Conservation (phyloP, 768 basidiomycete species). For the Kwoniella pini region DNA sequence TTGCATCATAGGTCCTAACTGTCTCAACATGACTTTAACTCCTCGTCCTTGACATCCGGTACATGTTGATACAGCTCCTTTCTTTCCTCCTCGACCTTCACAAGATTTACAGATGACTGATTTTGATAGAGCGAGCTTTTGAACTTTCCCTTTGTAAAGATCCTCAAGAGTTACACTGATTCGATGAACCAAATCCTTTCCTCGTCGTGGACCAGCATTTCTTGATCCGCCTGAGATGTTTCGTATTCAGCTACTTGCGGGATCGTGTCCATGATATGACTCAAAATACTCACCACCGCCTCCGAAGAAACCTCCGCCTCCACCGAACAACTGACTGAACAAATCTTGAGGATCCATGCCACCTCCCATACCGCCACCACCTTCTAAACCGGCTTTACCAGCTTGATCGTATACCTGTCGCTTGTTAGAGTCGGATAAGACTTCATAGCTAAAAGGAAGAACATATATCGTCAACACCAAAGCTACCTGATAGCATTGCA, state of each 20-base stretch:
- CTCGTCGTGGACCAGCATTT: constrained; percentile 67
- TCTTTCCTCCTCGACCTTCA: constrained; percentile 95
- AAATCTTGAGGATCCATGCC: constrained; percentile 96
- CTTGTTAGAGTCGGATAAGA: constrained; percentile 73
- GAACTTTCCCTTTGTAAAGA: constrained; percentile 97
- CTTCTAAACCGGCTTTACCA: constrained; percentile 76
- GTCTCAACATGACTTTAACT: constrained; percentile 83
- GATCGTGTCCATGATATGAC: too few relatives aligned
- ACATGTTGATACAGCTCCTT: constrained; percentile 86
- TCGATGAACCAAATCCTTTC: constrained; percentile 97
- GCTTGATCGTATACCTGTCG: constrained; percentile 70
- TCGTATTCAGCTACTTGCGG: too few relatives aligned
- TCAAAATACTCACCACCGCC: constrained; percentile 61
- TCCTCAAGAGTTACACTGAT: constrained; percentile 96
- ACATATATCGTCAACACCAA: too few relatives aligned
- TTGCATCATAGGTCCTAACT: constrained; percentile 99
- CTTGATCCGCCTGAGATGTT: constrained; percentile 18
- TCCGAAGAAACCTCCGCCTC: constrained; percentile 59
- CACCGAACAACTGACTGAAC: constrained; percentile 87
- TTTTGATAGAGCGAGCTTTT: constrained; percentile 93
- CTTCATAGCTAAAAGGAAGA: constrained; percentile 69
- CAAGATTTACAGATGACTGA: constrained; percentile 92
- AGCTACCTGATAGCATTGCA: too few relatives aligned
- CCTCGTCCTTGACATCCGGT: constrained; percentile 80
- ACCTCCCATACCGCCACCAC: constrained; percentile 51